Evolutionary conservation across 805 yeast species (phyloP), one percentile per base, ranked within the genome.

Genomic region (Candida methanosorbosa): DNA sequence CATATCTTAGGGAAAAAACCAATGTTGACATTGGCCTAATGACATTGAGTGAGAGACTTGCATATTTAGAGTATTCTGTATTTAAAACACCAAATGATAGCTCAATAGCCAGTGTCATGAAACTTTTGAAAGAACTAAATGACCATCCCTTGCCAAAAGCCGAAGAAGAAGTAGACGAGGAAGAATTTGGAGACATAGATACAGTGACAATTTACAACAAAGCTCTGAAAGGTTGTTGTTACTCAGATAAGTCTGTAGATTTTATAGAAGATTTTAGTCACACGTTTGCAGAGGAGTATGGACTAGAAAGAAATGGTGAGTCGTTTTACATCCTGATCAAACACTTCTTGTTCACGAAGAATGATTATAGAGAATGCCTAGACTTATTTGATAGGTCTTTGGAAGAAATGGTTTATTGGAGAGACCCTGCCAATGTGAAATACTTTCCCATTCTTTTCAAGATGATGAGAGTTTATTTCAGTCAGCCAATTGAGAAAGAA

Each of bases 341-440:
- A 12, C 44, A 63, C 17, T 52, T 54, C 3, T 39, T 68, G 9
- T n/a, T n/a, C n/a, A 33, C 35, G 8, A 39, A 41, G 2, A 43
- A 45, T 3, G 62, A 82, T 28, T 41, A 49, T 14, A 42, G 42
- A 6, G 45, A 41, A 16, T 66, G 68, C 1, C 47, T 59, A 14
- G 35, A 46, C 14, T 29, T 60, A 6, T 69, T 67, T 44, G 44
- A 60, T 5, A 52, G 63, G 32, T 43, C 64, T 6, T 41, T 50
- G 5, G 46, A 58, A 19, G 72, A 70, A 24, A 36, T 44, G n/a
- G 59, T 64, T 5, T 61, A 62, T 19, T 72, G 78, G 77, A 59
- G 55, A 21, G 49, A 48, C 29, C 61, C 57, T 13, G 45, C 44
- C 30, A 51, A 52, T 38, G 56, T 57, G 2, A 43, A 43, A 19